Conservation (phyloP, 2,329 filamentous ascomycete species). For the Fusarium pseudonygamai region DNA sequence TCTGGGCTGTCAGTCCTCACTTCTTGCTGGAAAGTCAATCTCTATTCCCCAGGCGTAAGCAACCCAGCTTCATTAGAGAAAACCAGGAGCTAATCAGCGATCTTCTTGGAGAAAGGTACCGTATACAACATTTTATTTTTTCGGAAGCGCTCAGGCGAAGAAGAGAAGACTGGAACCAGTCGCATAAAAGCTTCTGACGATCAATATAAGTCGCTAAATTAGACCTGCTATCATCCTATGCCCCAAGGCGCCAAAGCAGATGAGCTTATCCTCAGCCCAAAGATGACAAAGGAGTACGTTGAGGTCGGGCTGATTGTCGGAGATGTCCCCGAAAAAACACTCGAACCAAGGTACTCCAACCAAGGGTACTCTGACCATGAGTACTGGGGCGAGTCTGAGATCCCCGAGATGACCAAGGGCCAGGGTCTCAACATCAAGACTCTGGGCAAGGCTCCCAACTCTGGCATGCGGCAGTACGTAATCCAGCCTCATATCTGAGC, state of each 20-base stretch:
- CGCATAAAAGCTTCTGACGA: fast-evolving
- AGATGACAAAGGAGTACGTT: background rate
- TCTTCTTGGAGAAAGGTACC: background rate
- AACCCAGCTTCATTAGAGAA: background rate
- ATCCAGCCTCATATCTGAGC: background rate
- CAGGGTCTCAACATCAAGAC: background rate
- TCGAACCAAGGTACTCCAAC: background rate
- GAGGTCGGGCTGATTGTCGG: background rate
- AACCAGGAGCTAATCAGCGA: background rate
- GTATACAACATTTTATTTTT: background rate
- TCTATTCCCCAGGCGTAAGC: background rate
- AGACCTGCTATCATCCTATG: background rate
- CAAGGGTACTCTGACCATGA: background rate
- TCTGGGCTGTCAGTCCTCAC: background rate
- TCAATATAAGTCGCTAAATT: background rate
- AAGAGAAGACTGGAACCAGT: background rate
- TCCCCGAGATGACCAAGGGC: background rate
- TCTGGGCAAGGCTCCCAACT: background rate
- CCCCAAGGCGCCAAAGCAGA: background rate
- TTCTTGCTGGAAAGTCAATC: fast-evolving
- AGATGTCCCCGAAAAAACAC: background rate
- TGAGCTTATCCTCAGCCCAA: background rate
- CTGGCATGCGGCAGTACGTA: fast-evolving
- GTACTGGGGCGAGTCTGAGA: background rate
- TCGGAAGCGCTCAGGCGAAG: background rate